phyloP scores from a whole-genome alignment of 257 asterid species.

The Scutellaria barbata region DNA sequence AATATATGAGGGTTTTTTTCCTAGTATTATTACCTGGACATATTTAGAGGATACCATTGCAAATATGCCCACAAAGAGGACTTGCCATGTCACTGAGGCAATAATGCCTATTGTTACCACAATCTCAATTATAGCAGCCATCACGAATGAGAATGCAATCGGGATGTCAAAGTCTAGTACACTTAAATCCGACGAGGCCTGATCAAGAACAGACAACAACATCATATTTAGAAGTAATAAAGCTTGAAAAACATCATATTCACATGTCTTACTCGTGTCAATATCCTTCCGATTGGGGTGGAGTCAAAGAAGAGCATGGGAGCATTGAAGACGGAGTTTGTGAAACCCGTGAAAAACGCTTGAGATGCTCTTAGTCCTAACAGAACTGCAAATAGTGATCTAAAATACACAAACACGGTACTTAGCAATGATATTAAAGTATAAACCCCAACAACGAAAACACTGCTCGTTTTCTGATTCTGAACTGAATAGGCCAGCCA shows the following conservation, averaged over 20 bases:
- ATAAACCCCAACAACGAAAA: slow-evolving; percentile 52
- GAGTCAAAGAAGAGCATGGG: slow-evolving; percentile 89
- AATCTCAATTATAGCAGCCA: slow-evolving; percentile 51
- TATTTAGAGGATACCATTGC: slow-evolving; percentile 62
- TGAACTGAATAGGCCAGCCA: slow-evolving; percentile 72
- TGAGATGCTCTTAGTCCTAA: slow-evolving; percentile 72
- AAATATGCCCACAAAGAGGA: slow-evolving; percentile 70
- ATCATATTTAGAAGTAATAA: background rate
- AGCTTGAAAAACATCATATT: background rate
- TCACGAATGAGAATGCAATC: slow-evolving; percentile 44
- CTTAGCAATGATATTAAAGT: slow-evolving; percentile 52
- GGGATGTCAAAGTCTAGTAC: slow-evolving; percentile 76
- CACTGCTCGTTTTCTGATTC: slow-evolving; percentile 43
- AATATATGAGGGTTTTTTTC: background rate
- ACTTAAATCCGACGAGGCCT: slow-evolving; percentile 84
- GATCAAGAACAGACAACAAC: slow-evolving; percentile 10
- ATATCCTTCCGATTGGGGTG: slow-evolving; percentile 80
- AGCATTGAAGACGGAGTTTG: slow-evolving; percentile 63
- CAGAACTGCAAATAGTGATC: slow-evolving; percentile 55
- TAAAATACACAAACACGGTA: slow-evolving; percentile 56
- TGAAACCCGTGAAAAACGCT: slow-evolving; percentile 64
- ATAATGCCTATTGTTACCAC: slow-evolving; percentile 57
- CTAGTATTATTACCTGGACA: slow-evolving; percentile 52
- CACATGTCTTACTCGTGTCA: slow-evolving; percentile 61
- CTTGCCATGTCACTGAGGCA: slow-evolving; percentile 82